These are phyloP conservation scores for Chaetomium globosum DNA, from an alignment of 2,329 filamentous ascomycete genomes.

Conservation along the genomic window DNA sequence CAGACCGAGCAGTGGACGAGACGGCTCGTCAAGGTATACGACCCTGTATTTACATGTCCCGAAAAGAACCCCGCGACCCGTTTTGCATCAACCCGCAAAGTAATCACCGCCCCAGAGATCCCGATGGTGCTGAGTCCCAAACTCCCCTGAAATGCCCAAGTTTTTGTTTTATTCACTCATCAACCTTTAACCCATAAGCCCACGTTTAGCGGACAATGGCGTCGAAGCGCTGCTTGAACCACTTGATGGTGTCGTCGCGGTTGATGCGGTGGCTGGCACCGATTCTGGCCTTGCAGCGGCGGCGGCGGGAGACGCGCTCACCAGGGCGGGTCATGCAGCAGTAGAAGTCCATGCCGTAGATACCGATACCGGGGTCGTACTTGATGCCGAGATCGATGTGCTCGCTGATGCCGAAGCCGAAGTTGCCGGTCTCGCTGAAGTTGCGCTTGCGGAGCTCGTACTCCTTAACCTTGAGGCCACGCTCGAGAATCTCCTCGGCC, in stretches of 20 bases:
- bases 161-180: slow-evolving; percentile 31
- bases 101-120: slow-evolving; percentile 24
- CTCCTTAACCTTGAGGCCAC: slow-evolving; percentile 99
- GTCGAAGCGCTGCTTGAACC: slow-evolving; percentile 90
- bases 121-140: slow-evolving; percentile 31
- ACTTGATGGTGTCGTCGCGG: slow-evolving; percentile 94
- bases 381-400: slow-evolving; percentile 99
- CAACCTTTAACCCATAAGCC: slow-evolving; percentile 32
- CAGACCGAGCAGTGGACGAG: slow-evolving; percentile 57
- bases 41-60: slow-evolving; percentile 43
- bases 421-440: slow-evolving; percentile 99
- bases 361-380: slow-evolving; percentile 97
- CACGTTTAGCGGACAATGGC: slow-evolving; percentile 92
- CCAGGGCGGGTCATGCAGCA: slow-evolving; percentile 99
- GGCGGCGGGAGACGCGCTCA: slow-evolving; percentile 95
- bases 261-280: slow-evolving; percentile 90
- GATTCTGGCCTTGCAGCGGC: slow-evolving; percentile 83
- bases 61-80: slow-evolving; percentile 32
- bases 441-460: slow-evolving; percentile 99
- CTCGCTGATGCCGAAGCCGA: slow-evolving; percentile 99
- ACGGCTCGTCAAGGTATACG: slow-evolving; percentile 49
- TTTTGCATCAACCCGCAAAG: slow-evolving; percentile 31
- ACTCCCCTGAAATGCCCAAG: slow-evolving; percentile 38
- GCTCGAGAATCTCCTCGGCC: slow-evolving; percentile 99
- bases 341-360: slow-evolving; percentile 99